Evolutionary conservation across 345 rosid genomes (phyloP).

Genomic region (Punica granatum): DNA sequence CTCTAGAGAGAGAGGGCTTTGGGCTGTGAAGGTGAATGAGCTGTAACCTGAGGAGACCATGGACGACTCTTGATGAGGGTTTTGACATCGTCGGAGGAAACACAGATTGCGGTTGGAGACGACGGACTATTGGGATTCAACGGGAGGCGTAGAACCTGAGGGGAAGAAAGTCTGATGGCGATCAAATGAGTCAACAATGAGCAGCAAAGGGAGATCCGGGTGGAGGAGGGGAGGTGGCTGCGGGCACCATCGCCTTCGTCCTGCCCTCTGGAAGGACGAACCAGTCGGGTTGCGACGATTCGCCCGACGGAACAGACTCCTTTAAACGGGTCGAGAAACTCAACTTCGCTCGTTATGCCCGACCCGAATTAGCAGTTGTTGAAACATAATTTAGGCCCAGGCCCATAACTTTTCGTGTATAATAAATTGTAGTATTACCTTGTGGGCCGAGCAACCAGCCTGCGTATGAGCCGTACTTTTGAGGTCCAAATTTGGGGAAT

Average conservation of each 20-base stretch:
- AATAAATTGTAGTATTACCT: no score
- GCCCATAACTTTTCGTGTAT: no score
- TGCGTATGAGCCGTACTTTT: no score
- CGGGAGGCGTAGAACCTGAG: no score
- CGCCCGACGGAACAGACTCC: background rate
- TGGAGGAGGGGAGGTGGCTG: background rate
- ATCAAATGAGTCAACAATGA: no score
- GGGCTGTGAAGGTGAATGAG: background rate
- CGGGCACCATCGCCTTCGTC: background rate
- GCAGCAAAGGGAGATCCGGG: background rate
- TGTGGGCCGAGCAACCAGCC: no score
- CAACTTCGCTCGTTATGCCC: background rate
- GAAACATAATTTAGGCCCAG: no score
- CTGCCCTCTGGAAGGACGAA: background rate
- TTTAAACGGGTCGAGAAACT: background rate
- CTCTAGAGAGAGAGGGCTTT: background rate
- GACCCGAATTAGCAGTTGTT: background rate
- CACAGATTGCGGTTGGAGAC: background rate
- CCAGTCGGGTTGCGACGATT: background rate
- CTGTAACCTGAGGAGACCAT: constrained; percentile 11
- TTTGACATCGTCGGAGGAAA: constrained; percentile 9
- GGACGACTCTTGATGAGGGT: constrained; percentile 11
- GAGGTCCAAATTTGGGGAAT: no score
- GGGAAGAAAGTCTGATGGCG: no score
- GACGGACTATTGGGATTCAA: background rate